Percentiles rank a stretch among this genome's conserved stretches.
Conservation (phyloP, 306 rosid genomes). For the Quercus parvula region DNA sequence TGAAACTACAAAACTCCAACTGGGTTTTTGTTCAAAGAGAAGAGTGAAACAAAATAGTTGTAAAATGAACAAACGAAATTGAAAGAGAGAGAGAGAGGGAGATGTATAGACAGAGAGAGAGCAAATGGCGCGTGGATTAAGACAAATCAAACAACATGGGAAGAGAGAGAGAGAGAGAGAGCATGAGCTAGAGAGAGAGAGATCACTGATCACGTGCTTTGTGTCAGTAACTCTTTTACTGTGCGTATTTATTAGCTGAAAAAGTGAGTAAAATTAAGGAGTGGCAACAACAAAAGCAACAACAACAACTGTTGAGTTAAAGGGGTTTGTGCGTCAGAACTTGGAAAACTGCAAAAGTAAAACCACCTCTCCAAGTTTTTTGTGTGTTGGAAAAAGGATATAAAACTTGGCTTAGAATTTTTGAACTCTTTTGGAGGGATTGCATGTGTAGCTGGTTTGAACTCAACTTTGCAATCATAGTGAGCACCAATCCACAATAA, state of each 20-base stretch:
- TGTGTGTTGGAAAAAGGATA: neutral
- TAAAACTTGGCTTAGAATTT: neutral
- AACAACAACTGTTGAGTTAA: constrained; percentile 9
- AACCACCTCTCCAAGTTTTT: neutral
- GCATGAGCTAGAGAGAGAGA: neutral
- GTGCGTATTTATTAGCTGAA: neutral
- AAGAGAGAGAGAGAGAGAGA: constrained; percentile 6
- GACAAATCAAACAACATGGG: neutral
- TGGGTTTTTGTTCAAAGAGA: neutral
- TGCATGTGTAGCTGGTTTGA: neutral
- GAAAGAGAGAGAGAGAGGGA: neutral
- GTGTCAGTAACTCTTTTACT: constrained; percentile 42
- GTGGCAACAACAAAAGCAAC: neutral
- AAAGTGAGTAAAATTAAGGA: constrained; percentile 7
- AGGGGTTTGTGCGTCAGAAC: constrained; percentile 35
- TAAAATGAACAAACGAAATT: neutral
- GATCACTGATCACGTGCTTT: constrained; percentile 75
- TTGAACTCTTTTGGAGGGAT: neutral
- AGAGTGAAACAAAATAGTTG: neutral
- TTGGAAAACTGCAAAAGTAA: constrained; percentile 7
- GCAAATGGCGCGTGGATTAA: constrained; percentile 56
- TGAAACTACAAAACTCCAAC: constrained; percentile 10
- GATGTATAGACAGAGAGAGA: neutral
- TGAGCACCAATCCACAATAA: too few species aligned
- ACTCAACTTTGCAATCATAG: neutral